Evolutionary conservation across 352 stramenopile genomes (phyloP).

Genomic region (Phytophthora sp.): DNA sequence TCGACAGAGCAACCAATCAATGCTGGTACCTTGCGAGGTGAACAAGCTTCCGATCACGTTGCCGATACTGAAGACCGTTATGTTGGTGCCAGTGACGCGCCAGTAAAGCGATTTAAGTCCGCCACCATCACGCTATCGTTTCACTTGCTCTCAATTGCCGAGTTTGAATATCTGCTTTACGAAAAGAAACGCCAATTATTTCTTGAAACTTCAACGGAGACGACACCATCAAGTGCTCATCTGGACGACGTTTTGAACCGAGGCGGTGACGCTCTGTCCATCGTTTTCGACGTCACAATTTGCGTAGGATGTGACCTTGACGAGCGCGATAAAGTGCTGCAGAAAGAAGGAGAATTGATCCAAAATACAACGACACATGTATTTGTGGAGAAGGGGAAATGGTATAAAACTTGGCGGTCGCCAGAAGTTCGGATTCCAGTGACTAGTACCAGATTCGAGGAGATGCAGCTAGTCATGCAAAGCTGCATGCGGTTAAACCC

Average conservation of each 20-base stretch:
- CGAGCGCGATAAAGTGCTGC: neutral
- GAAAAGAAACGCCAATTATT: neutral
- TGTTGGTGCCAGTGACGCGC: neutral
- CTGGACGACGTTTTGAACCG: neutral
- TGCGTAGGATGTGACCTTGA: neutral
- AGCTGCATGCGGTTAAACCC: neutral
- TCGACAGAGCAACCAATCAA: neutral
- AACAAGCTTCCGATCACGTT: neutral
- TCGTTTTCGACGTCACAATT: neutral
- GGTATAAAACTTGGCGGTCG: constrained; percentile 6
- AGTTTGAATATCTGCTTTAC: neutral
- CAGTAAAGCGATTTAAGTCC: neutral
- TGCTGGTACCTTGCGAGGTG: neutral
- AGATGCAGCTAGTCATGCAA: neutral
- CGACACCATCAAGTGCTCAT: neutral
- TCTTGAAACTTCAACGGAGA: neutral
- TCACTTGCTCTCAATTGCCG: neutral
- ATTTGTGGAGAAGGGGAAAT: constrained; percentile 6
- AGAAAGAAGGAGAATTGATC: neutral
- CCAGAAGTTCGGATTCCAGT: neutral
- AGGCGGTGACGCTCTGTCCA: neutral
- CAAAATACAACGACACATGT: neutral
- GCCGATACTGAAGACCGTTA: neutral
- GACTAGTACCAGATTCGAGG: neutral
- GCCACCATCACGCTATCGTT: constrained; percentile 1